Base-by-base conservation (phyloP, 495 filamentous ascomycete genomes). In the Trichoderma reesei region DNA sequence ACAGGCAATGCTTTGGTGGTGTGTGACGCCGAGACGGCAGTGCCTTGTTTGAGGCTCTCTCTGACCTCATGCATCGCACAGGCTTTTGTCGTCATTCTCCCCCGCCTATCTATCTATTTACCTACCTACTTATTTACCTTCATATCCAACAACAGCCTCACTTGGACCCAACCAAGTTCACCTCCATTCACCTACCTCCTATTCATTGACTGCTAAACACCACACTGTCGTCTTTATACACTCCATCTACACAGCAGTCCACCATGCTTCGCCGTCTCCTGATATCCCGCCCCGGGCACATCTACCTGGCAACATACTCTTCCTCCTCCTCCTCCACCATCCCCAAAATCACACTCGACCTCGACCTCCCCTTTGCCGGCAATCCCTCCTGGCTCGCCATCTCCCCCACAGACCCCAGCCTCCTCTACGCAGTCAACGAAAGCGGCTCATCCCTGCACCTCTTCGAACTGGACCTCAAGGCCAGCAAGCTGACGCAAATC, bases 301-400 rank as follows among this genome's bases (percentile, higher is more conserved):
- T 76, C 61, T 41, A 69, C 2, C 65, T 68, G 10, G 70, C 68
- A 42, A 63, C 71, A 8, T 74, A 72, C 54, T 64, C 2, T n/a
- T n/a, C n/a, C 20, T 7, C 51, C 51, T 9, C 69, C 51, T 72
- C 70, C 11, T 60, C 56, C 13, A 51, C 64, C 41, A 72, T 76
- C 68, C 65, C 64, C 44, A 68, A n/a, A n/a, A n/a, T n/a, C n/a
- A n/a, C n/a, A n/a, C n/a, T 73, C 26, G 68, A 68, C 10, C 63
- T 68, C 11, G 73, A 73, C 46, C 64, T 67, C 61, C 66, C 66
- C 7, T 38, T 65, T 7, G 56, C 62, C 2, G 74, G 74, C 38
- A 59, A 71, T 10, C 69, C 72, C 5, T 73, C 71, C 64, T 76
- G 74, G 74, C 26, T 74, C 64, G 66, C 66, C 68, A 67, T 67